Conservation (phyloP, 1,284 basidiomycete species). For the Spongispora temasekensis region DNA sequence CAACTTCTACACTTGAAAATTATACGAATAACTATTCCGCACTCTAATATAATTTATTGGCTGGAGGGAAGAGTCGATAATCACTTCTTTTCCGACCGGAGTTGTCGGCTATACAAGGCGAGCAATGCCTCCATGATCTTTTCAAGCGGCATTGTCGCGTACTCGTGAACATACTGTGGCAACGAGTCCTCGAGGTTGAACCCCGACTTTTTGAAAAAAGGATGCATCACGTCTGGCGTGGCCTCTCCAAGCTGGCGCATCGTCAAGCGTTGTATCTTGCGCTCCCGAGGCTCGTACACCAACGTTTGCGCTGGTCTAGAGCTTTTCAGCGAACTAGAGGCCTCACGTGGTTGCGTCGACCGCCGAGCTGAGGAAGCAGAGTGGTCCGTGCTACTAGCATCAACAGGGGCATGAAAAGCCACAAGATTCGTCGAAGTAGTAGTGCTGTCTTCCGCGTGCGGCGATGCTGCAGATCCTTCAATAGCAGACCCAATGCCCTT, state of each 20-base stretch:
- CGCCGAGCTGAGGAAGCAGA: conserved; percentile 10
- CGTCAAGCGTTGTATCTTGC: conserved; percentile 72
- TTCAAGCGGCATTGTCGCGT: conserved; percentile 80
- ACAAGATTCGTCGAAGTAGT: neutral
- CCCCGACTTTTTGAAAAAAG: conserved; percentile 82
- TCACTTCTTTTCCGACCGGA: conserved; percentile 36
- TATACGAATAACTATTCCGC: too few species aligned
- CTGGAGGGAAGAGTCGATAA: too few species aligned
- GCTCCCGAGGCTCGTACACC: conserved; percentile 51
- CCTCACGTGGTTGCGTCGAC: conserved; percentile 21
- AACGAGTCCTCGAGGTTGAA: conserved; percentile 79
- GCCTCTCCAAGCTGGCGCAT: conserved; percentile 86
- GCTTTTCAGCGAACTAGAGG: neutral
- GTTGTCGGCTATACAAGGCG: conserved; percentile 79
- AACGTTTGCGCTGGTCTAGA: too few species aligned
- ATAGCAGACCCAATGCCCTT: conserved; percentile 14
- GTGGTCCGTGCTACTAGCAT: conserved; percentile 14
- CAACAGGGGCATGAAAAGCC: neutral
- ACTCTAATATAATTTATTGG: too few species aligned
- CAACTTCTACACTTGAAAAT: too few species aligned
- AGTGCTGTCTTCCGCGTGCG: conserved; percentile 9
- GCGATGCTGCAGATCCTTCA: conserved; percentile 13
- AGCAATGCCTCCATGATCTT: conserved; percentile 83
- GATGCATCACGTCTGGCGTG: conserved; percentile 85
- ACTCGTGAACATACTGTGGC: conserved; percentile 85